These are phyloP conservation scores for Fusarium albidum DNA, from an alignment of 2,329 filamentous ascomycete species.

Conservation along the genomic window DNA sequence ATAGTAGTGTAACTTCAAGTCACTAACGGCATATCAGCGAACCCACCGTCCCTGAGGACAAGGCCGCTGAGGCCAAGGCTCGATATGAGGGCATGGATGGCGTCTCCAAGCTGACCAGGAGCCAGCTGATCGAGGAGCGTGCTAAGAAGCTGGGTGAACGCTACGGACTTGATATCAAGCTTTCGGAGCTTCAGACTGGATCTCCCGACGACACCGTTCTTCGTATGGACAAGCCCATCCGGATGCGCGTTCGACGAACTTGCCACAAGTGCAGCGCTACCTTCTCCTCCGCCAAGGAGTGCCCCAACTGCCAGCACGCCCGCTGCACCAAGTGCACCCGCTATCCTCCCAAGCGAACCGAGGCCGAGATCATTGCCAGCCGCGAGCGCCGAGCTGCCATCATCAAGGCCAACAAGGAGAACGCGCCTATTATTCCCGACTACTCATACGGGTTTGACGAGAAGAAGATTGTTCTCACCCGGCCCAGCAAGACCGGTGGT, in stretches of 20 bases:
- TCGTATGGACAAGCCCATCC: slow-evolving; percentile 77
- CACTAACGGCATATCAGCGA: slow-evolving; percentile 29
- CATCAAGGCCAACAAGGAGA: slow-evolving; percentile 64
- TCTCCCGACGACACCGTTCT: slow-evolving; percentile 62
- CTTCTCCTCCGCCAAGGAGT: slow-evolving; percentile 78
- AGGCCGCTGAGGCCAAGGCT: slow-evolving; percentile 38
- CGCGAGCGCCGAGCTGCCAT: slow-evolving; percentile 59
- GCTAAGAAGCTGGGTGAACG: slow-evolving; percentile 63
- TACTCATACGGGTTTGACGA: slow-evolving; percentile 54
- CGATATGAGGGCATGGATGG: slow-evolving; percentile 44
- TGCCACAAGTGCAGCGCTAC: slow-evolving; percentile 83
- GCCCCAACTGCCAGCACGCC: slow-evolving; percentile 78
- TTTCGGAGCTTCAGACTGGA: slow-evolving; percentile 60
- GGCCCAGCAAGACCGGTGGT: slow-evolving; percentile 71
- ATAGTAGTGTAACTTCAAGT: background rate
- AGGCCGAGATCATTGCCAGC: slow-evolving; percentile 61
- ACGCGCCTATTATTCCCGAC: slow-evolving; percentile 61
- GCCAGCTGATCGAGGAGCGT: slow-evolving; percentile 63
- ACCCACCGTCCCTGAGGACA: slow-evolving; percentile 22
- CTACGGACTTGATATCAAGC: slow-evolving; percentile 64
- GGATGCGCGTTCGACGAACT: slow-evolving; percentile 78
- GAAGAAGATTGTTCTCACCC: slow-evolving; percentile 63
- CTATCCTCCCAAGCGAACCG: slow-evolving; percentile 72
- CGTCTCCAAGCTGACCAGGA: slow-evolving; percentile 54
- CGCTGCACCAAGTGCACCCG: slow-evolving; percentile 84